Conservation (phyloP, 345 rosid genomes). For the Balakata baccata region DNA sequence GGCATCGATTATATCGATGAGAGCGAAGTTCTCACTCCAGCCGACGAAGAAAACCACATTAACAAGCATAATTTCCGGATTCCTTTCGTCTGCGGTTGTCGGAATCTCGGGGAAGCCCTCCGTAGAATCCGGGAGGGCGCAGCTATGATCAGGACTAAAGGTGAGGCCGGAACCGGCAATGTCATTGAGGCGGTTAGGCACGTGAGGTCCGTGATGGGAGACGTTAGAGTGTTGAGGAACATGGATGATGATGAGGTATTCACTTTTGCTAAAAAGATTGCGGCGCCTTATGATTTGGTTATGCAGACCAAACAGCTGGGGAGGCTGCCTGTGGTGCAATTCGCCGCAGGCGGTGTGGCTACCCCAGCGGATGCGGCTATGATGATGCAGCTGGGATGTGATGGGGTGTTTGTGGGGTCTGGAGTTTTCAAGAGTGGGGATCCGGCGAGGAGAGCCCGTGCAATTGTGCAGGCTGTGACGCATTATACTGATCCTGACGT, state of each 20-base stretch:
- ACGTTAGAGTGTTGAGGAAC: slow-evolving; percentile 48
- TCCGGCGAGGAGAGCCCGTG: slow-evolving; percentile 26
- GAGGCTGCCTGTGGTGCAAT: slow-evolving; percentile 32
- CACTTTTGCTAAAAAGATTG: slow-evolving; percentile 55
- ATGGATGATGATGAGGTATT: slow-evolving; percentile 86
- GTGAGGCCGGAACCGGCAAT: slow-evolving; percentile 84
- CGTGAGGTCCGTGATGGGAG: slow-evolving; percentile 74
- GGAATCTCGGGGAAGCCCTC: slow-evolving; percentile 76
- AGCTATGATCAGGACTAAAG: slow-evolving; percentile 82
- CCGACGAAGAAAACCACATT: slow-evolving; percentile 77
- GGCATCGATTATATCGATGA: slow-evolving; percentile 82
- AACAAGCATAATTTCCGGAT: slow-evolving; percentile 75
- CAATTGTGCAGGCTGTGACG: slow-evolving; percentile 35
- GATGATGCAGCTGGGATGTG: slow-evolving; percentile 35
- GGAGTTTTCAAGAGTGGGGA: slow-evolving; percentile 36
- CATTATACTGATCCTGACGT: slow-evolving; percentile 29
- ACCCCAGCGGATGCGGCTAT: slow-evolving; percentile 32
- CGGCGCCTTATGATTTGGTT: slow-evolving; percentile 33
- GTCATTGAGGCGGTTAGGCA: slow-evolving; percentile 76
- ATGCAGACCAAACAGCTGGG: slow-evolving; percentile 34
- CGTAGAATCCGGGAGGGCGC: slow-evolving; percentile 75
- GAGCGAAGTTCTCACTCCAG: slow-evolving; percentile 67
- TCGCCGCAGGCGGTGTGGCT: slow-evolving; percentile 32
- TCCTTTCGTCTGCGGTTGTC: slow-evolving; percentile 83
- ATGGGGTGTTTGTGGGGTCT: slow-evolving; percentile 35